Percentiles rank a stretch among this genome's conserved stretches.
These are phyloP conservation scores for Flueggea neowawraea DNA, from an alignment of 441 rosid species.

Conservation along the genomic window DNA sequence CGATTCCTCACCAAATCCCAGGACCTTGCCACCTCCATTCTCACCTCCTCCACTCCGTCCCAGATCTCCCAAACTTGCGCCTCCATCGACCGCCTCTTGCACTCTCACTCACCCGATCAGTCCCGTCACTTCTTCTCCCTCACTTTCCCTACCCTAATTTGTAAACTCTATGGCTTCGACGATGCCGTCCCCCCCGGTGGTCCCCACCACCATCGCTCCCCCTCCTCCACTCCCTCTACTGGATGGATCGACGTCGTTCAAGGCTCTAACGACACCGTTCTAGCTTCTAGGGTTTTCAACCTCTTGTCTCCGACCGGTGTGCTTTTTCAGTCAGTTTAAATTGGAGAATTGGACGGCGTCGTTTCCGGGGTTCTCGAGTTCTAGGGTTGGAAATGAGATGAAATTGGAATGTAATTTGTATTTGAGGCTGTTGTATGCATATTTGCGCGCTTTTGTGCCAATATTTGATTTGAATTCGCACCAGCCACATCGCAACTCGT, in stretches of 20 bases:
- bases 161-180: slow-evolving; percentile 73
- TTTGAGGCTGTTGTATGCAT: slow-evolving; percentile 57
- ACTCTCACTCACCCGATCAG: slow-evolving; percentile 66
- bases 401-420: slow-evolving; percentile 65
- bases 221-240: slow-evolving; percentile 11
- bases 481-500: slow-evolving; percentile 74
- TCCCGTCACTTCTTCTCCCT: slow-evolving; percentile 80
- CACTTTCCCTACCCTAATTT: slow-evolving; percentile 64
- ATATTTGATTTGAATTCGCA: slow-evolving; percentile 47
- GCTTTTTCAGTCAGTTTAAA: slow-evolving; percentile 50
- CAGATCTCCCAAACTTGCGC: slow-evolving; percentile 61
- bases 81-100: slow-evolving; percentile 56
- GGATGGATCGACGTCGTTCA: slow-evolving; percentile 75
- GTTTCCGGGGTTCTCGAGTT: slow-evolving; percentile 50
- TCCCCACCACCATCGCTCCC: slow-evolving; percentile 7
- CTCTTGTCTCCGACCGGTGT: slow-evolving; percentile 58
- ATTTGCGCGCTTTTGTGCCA: slow-evolving; percentile 80
- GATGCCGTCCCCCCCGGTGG: slow-evolving; percentile 26
- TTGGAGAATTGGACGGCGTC: slow-evolving; percentile 66
- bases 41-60: slow-evolving; percentile 57
- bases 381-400: slow-evolving; percentile 49
- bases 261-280: slow-evolving; percentile 33
- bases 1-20: slow-evolving; percentile 68
- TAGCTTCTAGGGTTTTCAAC: slow-evolving; percentile 45
- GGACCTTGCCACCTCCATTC: slow-evolving; percentile 58